Percentiles rank a stretch among this genome's conserved stretches.
These are phyloP conservation scores for Fusarium napiforme DNA, from an alignment of 2,329 filamentous ascomycete genomes.

Conservation along the genomic window DNA sequence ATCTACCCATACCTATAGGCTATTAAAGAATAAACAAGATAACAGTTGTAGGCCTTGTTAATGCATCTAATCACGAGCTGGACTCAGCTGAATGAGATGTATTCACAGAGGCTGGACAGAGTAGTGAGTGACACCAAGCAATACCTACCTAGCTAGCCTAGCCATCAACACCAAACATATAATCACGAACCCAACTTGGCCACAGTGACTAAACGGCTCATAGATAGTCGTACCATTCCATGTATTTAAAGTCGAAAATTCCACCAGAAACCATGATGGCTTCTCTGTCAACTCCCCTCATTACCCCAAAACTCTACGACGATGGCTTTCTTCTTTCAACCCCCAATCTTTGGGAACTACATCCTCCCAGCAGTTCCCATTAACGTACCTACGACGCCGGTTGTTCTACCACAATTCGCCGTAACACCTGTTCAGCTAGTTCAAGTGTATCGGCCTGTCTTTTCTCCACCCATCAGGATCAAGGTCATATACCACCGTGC, in stretches of 20 bases:
- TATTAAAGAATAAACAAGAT: not conserved
- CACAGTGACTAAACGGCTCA: constrained; percentile 2
- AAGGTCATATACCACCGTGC: constrained; percentile 36
- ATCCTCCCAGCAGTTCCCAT: not conserved
- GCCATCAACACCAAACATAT: constrained; percentile 6
- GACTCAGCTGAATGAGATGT: not conserved
- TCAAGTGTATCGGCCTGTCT: not conserved
- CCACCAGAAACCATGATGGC: not conserved
- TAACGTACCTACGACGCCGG: not conserved
- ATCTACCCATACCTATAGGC: not conserved
- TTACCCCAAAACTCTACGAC: not conserved
- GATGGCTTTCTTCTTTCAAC: constrained; percentile 45
- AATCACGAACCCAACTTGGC: constrained; percentile 7
- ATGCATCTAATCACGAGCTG: not conserved
- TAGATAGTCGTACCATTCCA: not conserved
- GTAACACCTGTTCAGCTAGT: not conserved
- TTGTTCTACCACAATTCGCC: not conserved
- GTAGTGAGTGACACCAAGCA: not conserved
- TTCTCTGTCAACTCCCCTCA: not conserved
- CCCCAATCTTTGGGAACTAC: constrained; percentile 38
- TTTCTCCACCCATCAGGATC: constrained; percentile 15
- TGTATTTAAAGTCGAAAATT: not conserved
- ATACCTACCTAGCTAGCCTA: not conserved
- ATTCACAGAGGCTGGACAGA: not conserved
- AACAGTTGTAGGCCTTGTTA: not conserved